Evolutionary conservation across 2,329 filamentous ascomycete species (phyloP), one percentile per base, ranked within the genome.

Genomic region (Botrytis pseudocinerea): DNA sequence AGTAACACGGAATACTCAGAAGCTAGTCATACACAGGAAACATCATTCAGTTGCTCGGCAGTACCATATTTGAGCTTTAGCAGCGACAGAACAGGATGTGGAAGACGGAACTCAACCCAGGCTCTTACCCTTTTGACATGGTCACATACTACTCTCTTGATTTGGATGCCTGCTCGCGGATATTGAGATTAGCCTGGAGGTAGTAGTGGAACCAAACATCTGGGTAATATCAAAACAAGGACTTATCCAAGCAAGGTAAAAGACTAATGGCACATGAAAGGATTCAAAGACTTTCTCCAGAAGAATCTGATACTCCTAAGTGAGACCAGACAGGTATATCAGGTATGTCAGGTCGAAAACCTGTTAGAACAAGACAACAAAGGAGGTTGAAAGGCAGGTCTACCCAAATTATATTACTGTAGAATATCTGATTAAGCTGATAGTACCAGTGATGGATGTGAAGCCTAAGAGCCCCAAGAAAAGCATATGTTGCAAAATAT

Each of bases 391-490:
- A 44, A 22, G 61, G 25, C 4, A 63, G 22, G 25, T 63, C 8
- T 4, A 63, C 4, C n/a, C n/a, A 44, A 22, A 32, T 25, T 6
- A 44, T 44, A 20, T 28, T 4, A 32, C n/a, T 10, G 20, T 9
- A 63, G 28, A n/a, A 63, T 14, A 22, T 44, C 25, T 22, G 20
- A 42, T 22, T 2, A 22, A 46, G 22, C 10, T 28, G 28, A 44
- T 32, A 22, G 8, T 40, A 32, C n/a, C n/a, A 63, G 9, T 18
- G 18, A 32, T 63, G 2, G 16, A 63, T 20, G 16, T 20, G 44
- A 16, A 7, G 40, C 1, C 3, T 18, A 9, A 44, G 2, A 7
- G 14, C 9, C 5, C 0, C 22, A 40, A 35, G 3, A 8, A 16
- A 35, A 16, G 14, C n/a, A 9, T 20, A 16, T 32, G 32, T 12